These are phyloP conservation scores for Orbilia quercus DNA, from an alignment of 2,329 filamentous ascomycete species.

Conservation along the genomic window DNA sequence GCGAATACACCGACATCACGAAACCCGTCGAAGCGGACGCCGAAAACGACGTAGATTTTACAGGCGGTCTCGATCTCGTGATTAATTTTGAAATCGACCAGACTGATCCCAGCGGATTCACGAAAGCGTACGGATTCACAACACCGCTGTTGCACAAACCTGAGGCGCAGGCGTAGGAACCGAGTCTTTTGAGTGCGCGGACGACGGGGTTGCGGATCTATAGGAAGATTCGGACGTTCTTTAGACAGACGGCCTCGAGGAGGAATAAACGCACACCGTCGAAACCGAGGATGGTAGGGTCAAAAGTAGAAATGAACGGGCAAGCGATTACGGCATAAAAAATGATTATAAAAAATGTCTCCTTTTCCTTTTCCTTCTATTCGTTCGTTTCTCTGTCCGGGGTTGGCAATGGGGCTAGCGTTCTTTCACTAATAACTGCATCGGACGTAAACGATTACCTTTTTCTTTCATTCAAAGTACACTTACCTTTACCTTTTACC, in stretches of 20 bases:
- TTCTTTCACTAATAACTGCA: constrained; percentile 6
- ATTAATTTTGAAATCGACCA: constrained; percentile 90
- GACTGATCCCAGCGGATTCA: constrained; percentile 86
- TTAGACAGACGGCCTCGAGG: constrained; percentile 10
- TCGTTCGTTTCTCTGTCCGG: constrained; percentile 2
- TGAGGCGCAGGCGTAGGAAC: constrained; percentile 35
- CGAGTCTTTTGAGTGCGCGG: constrained; percentile 31
- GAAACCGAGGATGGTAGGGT: not conserved
- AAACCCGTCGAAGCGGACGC: constrained; percentile 49
- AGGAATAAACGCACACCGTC: constrained; percentile 10
- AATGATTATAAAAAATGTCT: not conserved
- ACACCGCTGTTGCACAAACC: constrained; percentile 75
- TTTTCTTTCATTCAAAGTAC: not conserved
- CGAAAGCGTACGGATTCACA: constrained; percentile 84
- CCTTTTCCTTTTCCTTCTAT: no score
- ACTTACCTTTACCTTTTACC: not conserved
- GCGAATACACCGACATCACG: constrained; percentile 54
- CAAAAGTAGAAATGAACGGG: not conserved
- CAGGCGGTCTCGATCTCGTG: constrained; percentile 83
- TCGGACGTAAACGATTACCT: not conserved
- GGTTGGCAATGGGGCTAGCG: no score
- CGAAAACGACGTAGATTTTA: constrained; percentile 63
- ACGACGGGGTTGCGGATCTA: constrained; percentile 34
- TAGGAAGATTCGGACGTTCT: constrained; percentile 34
- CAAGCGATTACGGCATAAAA: not conserved